Conservation (phyloP, 768 basidiomycete genomes). For the Lentinula boryana region DNA sequence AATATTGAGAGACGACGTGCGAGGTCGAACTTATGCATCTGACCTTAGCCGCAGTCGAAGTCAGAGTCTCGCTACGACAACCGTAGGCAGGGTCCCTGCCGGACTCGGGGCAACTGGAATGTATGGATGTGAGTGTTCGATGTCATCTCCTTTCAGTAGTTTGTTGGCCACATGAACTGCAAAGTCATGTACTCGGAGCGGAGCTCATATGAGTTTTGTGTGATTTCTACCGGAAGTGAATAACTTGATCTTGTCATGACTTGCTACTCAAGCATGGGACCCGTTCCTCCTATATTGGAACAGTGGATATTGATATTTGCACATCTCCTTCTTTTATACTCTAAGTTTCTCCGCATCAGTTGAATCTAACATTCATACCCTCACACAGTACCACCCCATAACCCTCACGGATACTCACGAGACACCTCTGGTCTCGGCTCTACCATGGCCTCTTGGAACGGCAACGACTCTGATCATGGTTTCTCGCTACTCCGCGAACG, state of each 20-base stretch:
- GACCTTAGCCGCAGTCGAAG: slow-evolving; percentile 71
- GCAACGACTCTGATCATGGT: slow-evolving; percentile 15
- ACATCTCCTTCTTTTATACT: background rate
- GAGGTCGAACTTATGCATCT: slow-evolving; percentile 55
- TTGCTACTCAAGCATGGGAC: background rate
- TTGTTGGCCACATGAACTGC: background rate
- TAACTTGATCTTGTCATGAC: background rate
- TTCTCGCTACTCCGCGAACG: slow-evolving; percentile 45
- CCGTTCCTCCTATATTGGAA: background rate
- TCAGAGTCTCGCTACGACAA: slow-evolving; percentile 64
- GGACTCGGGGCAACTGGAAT: slow-evolving; percentile 21
- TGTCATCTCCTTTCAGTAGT: background rate
- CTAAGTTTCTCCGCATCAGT: background rate
- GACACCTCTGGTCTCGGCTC: slow-evolving; percentile 18
- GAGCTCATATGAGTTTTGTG: background rate
- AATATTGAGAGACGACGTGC: background rate
- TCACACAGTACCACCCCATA: background rate
- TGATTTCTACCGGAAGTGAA: background rate
- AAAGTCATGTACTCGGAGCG: background rate
- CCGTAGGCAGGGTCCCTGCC: slow-evolving; percentile 49
- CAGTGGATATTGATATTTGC: background rate
- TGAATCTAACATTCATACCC: background rate
- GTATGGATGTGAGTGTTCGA: slow-evolving; percentile 4
- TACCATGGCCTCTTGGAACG: slow-evolving; percentile 55
- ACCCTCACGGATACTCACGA: slow-evolving; percentile 4